A percentile compares a stretch with the other conserved stretches of the same genome.
phyloP scores from a whole-genome alignment of 192 early-diverging fungal genomes.

The Rhizophagus clarus region DNA sequence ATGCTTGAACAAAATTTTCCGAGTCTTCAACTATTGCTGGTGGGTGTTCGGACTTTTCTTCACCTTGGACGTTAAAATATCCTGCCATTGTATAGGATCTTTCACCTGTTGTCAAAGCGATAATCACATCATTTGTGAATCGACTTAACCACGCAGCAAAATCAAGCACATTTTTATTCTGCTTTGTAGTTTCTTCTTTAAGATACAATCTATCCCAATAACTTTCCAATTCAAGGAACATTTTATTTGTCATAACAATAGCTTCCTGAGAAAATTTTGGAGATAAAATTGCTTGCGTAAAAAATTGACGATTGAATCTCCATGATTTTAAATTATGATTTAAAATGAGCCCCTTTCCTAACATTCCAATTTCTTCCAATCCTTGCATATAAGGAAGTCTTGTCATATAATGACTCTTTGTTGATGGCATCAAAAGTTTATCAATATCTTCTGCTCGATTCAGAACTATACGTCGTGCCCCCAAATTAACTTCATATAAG shows the following conservation, averaged over 20 bases:
- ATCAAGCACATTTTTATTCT: neutral
- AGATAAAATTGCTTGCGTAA: neutral
- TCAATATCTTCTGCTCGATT: neutral
- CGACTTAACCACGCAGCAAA: neutral
- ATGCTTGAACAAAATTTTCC: neutral
- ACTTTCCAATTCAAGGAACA: neutral
- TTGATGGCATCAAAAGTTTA: slow-evolving; percentile 4
- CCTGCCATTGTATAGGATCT: neutral
- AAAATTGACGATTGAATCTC: slow-evolving; percentile 19
- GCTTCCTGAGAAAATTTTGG: neutral
- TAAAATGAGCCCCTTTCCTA: neutral
- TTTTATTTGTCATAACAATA: neutral
- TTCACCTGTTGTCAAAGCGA: neutral
- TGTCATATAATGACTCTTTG: slow-evolving; percentile 3
- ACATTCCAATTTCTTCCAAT: neutral
- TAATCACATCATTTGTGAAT: slow-evolving; percentile 5
- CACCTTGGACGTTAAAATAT: neutral
- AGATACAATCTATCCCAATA: neutral
- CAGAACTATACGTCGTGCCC: neutral
- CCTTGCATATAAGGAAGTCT: neutral
- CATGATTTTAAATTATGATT: neutral
- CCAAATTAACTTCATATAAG: slow-evolving; percentile 5
- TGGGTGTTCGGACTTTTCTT: neutral
- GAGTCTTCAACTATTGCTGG: neutral
- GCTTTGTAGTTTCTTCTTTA: neutral